phyloP scores from a whole-genome alignment of 2,329 filamentous ascomycete species.

The Mycosphaerella arachidis region DNA sequence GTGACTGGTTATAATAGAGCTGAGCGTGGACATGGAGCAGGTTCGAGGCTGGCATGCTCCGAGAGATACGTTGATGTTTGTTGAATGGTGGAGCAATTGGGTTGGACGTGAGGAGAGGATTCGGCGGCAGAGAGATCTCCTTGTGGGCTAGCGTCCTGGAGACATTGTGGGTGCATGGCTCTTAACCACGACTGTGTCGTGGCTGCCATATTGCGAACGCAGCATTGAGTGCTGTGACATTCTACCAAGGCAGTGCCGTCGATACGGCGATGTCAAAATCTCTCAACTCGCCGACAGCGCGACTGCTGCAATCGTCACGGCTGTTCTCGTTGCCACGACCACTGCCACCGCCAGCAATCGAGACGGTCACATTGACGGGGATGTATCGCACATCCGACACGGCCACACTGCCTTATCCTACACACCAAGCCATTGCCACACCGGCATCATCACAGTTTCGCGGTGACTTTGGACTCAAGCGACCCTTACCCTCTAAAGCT shows the following conservation, averaged over 20 bases:
- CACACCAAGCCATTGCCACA: conserved; percentile 75
- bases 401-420: conserved; percentile 74
- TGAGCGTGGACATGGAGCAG: no score
- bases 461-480: conserved; percentile 92
- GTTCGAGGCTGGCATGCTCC: not conserved
- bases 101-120: not conserved
- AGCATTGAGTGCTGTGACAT: not conserved
- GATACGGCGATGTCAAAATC: conserved; percentile 33
- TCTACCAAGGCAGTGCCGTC: not conserved
- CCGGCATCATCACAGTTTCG: conserved; percentile 65
- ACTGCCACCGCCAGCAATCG: conserved; percentile 57
- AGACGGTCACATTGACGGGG: conserved; percentile 45
- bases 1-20: no score
- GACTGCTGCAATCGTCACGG: conserved; percentile 77
- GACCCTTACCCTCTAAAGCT: conserved; percentile 71
- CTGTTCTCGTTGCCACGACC: conserved; percentile 82
- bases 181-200: not conserved
- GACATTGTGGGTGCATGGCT: not conserved
- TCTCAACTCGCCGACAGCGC: conserved; percentile 54
- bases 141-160: not conserved
- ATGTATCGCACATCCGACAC: conserved; percentile 56
- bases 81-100: not conserved
- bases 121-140: not conserved
- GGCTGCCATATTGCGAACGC: not conserved
- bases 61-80: not conserved